Percentiles rank a stretch among this genome's conserved stretches.
These are phyloP conservation scores for Acanthochlamys bracteata DNA, from an alignment of 106 monocot genomes.

Conservation along the genomic window DNA sequence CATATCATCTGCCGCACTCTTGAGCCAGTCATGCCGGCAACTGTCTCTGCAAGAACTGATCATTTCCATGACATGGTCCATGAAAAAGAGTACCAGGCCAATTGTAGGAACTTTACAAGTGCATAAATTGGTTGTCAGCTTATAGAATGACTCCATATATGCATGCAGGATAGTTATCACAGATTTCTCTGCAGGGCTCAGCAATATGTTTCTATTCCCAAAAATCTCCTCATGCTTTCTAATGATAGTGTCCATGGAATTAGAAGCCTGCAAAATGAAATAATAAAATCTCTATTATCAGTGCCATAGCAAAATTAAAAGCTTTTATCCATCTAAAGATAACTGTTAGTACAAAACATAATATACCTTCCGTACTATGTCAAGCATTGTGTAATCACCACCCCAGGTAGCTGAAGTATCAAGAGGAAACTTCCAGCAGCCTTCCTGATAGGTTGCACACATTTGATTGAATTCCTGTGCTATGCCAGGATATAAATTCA, in stretches of 20 bases:
- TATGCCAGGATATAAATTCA: conserved; percentile 42
- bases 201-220: conserved; percentile 30
- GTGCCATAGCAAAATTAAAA: too few species aligned
- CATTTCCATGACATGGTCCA: conserved; percentile 78
- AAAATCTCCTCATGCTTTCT: conserved; percentile 65
- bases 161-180: conserved; percentile 37
- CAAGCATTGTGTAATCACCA: conserved; percentile 78
- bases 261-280: conserved; percentile 46
- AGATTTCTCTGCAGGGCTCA: conserved; percentile 51
- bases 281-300: not conserved
- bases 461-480: conserved; percentile 65
- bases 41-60: conserved; percentile 45
- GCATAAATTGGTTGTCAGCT: conserved; percentile 70
- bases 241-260: conserved; percentile 60
- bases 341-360: too few species aligned
- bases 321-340: too few species aligned
- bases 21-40: conserved; percentile 70
- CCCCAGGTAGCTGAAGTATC: conserved; percentile 78
- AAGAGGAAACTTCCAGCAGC: conserved; percentile 79
- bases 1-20: conserved; percentile 68
- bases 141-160: conserved; percentile 72
- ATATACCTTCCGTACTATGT: conserved; percentile 70
- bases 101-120: conserved; percentile 50
- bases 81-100: conserved; percentile 82
- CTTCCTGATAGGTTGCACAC: conserved; percentile 61